Evolutionary conservation across 345 rosid genomes (phyloP).

Genomic region (Noccaea caerulescens): DNA sequence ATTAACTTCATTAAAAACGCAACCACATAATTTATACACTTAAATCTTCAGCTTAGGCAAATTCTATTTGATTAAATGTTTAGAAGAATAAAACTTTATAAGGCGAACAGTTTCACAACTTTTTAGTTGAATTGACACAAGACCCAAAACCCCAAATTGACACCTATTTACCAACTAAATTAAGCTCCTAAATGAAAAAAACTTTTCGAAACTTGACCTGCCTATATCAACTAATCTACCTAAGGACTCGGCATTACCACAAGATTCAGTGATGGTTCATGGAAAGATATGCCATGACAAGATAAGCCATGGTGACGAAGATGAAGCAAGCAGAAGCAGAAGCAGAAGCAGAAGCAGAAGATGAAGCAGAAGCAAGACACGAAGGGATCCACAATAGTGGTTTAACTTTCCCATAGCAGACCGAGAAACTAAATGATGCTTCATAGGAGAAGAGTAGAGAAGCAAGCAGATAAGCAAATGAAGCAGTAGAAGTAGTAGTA

Average conservation of each 20-base stretch:
- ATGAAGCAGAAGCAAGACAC: slow-evolving; percentile 41
- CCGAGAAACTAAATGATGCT: slow-evolving; percentile 32
- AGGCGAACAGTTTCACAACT: not conserved
- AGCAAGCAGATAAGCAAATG: slow-evolving; percentile 40
- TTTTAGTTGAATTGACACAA: not conserved
- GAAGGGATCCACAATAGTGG: slow-evolving; percentile 64
- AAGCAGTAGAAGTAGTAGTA: slow-evolving; percentile 33
- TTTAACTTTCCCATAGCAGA: slow-evolving; percentile 52
- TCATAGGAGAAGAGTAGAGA: slow-evolving; percentile 35
- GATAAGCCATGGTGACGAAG: slow-evolving; percentile 46
- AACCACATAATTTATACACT: not conserved
- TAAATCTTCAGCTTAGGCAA: not conserved
- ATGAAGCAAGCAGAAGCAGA: not conserved
- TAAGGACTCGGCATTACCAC: not conserved
- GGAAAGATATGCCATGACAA: slow-evolving; percentile 46
- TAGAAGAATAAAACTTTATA: not conserved
- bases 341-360: slow-evolving; percentile 31
- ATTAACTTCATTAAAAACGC: not conserved
- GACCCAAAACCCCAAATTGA: not conserved
- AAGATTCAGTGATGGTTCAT: no score
- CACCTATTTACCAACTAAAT: not conserved
- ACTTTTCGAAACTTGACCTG: not conserved
- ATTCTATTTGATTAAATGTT: slow-evolving; percentile 3
- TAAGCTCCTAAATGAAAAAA: not conserved
- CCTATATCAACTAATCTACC: not conserved